Evolutionary conservation across 2,329 filamentous ascomycete species (phyloP).

Genomic region (Neopestalotiopsis clavispora): DNA sequence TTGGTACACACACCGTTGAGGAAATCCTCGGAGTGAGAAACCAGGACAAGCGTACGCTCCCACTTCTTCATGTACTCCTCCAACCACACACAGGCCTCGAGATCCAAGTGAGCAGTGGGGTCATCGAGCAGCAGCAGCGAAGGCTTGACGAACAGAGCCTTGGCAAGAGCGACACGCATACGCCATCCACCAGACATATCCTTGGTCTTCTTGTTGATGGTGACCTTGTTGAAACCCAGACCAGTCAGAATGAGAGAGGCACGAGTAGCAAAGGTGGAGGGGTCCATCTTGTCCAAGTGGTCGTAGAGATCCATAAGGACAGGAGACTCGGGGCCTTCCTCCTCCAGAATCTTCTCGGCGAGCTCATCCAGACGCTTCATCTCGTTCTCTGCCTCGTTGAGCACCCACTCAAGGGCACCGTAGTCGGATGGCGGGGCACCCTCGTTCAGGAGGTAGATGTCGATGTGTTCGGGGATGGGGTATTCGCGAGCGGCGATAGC

Average conservation of each 20-base stretch:
- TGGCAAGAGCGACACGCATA: conserved; percentile 97
- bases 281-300: conserved; percentile 99
- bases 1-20: conserved; percentile 96
- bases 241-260: conserved; percentile 96
- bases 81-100: conserved; percentile 99
- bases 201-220: conserved; percentile 99
- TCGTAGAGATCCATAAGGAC: conserved; percentile 95
- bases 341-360: conserved; percentile 89
- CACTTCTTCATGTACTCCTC: conserved; percentile 99
- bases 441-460: conserved; percentile 98
- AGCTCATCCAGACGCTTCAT: conserved; percentile 87
- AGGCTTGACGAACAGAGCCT: conserved; percentile 98
- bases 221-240: conserved; percentile 98
- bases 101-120: conserved; percentile 97
- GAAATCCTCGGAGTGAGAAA: conserved; percentile 99
- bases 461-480: conserved; percentile 93
- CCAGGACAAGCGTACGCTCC: conserved; percentile 94
- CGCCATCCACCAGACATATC: conserved; percentile 99
- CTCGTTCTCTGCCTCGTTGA: conserved; percentile 87
- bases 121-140: conserved; percentile 95
- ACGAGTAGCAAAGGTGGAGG: conserved; percentile 93
- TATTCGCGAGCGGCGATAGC: conserved; percentile 92
- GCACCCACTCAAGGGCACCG: conserved; percentile 96
- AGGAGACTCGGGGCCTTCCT: conserved; percentile 88
- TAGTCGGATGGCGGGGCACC: conserved; percentile 88